These are phyloP conservation scores for Cystobasidium slooffiae DNA, from an alignment of 1,284 basidiomycete genomes.

Conservation along the genomic window DNA sequence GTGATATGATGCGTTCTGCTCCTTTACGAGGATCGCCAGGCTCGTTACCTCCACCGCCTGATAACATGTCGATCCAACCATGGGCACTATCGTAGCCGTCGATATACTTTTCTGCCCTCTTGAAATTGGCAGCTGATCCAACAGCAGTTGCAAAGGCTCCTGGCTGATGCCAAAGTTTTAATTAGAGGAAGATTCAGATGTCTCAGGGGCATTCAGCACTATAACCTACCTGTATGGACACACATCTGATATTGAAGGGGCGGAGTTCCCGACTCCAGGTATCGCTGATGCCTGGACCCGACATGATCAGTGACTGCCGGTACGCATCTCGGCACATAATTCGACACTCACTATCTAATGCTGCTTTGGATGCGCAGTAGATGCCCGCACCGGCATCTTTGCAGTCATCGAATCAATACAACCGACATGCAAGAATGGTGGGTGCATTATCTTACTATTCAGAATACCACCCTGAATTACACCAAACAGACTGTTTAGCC, in stretches of 20 bases:
- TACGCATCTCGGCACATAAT: no score
- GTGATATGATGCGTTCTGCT: conserved; percentile 29
- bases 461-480: conserved; percentile 12
- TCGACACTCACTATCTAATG: conserved; percentile 25
- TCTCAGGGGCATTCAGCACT: not conserved
- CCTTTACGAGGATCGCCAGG: conserved; percentile 36
- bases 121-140: conserved; percentile 8
- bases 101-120: conserved; percentile 14
- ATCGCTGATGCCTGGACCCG: conserved; percentile 17
- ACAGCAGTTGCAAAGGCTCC: conserved; percentile 36
- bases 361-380: conserved; percentile 37
- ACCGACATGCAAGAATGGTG: not conserved
- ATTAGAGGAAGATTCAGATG: not conserved
- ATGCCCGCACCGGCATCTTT: conserved; percentile 26
- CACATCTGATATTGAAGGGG: conserved; percentile 26
- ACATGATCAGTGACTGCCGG: not conserved
- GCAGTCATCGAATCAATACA: not conserved
- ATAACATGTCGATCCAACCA: conserved; percentile 24
- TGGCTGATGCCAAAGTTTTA: conserved; percentile 1
- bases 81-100: conserved; percentile 26
- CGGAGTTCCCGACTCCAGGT: conserved; percentile 25
- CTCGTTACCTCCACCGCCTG: conserved; percentile 12
- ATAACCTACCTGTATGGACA: conserved; percentile 11
- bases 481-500: not conserved
- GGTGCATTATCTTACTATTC: not conserved